These are phyloP conservation scores for Auricularia cornea DNA, from an alignment of 768 basidiomycete genomes.

Conservation along the genomic window DNA sequence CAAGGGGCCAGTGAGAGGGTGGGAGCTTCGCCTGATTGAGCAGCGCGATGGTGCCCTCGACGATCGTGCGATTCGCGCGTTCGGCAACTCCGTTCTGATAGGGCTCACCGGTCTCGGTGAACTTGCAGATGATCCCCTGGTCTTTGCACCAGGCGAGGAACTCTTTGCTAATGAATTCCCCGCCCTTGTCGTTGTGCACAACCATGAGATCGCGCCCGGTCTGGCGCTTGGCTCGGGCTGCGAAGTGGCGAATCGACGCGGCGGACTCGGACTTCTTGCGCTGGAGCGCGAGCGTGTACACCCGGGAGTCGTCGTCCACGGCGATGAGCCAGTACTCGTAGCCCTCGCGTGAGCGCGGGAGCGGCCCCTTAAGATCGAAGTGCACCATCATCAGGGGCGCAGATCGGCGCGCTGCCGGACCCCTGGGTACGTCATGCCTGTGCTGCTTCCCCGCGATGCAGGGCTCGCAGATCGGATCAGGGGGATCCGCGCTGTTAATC, in stretches of 20 bases:
- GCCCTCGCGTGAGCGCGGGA: background rate
- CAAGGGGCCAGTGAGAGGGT: background rate
- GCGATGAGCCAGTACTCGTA: background rate
- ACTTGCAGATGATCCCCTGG: background rate
- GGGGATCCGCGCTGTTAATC: constrained; percentile 10
- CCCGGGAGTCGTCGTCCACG: background rate
- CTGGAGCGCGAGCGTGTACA: background rate
- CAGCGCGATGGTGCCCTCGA: background rate
- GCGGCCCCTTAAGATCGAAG: constrained; percentile 10
- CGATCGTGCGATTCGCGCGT: background rate
- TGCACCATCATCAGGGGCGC: constrained; percentile 11
- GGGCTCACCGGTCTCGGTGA: background rate
- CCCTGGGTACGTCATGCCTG: constrained; percentile 21
- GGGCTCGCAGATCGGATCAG: constrained; percentile 19
- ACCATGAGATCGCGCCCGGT: background rate
- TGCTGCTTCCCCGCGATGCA: constrained; percentile 31
- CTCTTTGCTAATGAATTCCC: background rate
- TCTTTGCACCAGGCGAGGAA: background rate
- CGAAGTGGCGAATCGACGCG: background rate
- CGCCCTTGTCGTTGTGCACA: background rate
- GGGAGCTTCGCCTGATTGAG: background rate
- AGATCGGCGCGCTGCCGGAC: constrained; percentile 18
- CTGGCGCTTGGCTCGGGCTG: background rate
- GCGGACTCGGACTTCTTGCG: background rate
- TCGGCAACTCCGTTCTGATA: constrained; percentile 22